phyloP scores from a whole-genome alignment of 441 rosid species.

The Melastoma candidum region DNA sequence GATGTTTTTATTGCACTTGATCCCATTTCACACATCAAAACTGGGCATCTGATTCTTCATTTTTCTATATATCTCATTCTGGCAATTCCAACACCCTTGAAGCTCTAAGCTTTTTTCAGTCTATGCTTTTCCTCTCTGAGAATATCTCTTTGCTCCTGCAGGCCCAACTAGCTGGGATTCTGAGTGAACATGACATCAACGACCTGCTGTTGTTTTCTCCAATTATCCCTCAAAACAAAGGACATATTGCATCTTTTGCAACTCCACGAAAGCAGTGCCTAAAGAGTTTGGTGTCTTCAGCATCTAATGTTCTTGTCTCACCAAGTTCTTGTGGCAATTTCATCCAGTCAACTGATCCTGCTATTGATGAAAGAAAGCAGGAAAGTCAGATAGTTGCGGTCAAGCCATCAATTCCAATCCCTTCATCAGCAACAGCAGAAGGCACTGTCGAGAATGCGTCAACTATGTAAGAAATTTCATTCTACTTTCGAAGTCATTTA shows the following conservation, averaged over 20 bases:
- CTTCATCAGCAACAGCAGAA: constrained; percentile 35
- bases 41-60: no score
- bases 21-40: no score
- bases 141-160: constrained; percentile 17
- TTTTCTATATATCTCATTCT: no score
- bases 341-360: constrained; percentile 37
- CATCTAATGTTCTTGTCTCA: constrained; percentile 32
- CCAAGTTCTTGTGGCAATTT: constrained; percentile 23
- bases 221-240: constrained; percentile 29
- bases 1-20: no score
- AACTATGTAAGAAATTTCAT: constrained; percentile 45
- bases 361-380: constrained; percentile 35
- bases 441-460: constrained; percentile 25
- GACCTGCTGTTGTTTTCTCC: constrained; percentile 54
- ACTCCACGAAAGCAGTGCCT: constrained; percentile 45
- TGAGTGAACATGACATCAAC: constrained; percentile 43
- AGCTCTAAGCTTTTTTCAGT: not conserved
- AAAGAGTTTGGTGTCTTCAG: constrained; percentile 28
- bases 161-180: constrained; percentile 40
- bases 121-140: not conserved
- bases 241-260: constrained; percentile 24
- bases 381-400: constrained; percentile 31
- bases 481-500: not conserved
- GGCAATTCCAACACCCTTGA: no score
- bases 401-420: constrained; percentile 24